Evolutionary conservation across 495 filamentous ascomycete species (phyloP).

Genomic region (Monascus purpureus): DNA sequence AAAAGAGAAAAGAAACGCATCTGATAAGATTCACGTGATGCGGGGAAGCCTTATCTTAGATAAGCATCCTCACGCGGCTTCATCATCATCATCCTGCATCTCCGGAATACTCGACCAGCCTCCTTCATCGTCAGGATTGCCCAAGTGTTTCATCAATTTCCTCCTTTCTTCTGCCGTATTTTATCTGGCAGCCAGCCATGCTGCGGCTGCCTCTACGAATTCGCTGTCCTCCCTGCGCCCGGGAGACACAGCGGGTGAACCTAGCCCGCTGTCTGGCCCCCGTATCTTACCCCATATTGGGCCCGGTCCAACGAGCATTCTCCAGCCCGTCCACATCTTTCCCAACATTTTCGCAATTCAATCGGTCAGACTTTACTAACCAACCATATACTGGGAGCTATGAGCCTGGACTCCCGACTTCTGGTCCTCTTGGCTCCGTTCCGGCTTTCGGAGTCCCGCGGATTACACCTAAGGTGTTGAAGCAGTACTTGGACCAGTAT

Average conservation of each 20-base stretch:
- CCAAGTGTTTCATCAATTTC: background rate
- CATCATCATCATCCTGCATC: conserved; percentile 1
- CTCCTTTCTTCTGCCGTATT: background rate
- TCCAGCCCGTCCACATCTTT: conserved; percentile 20
- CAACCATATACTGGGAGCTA: conserved; percentile 63
- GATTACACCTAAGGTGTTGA: conserved; percentile 70
- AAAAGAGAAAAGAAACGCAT: too few relatives aligned
- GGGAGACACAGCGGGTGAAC: conserved; percentile 4
- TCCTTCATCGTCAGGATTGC: too few relatives aligned
- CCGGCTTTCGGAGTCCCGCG: conserved; percentile 50
- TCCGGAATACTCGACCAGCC: conserved; percentile 2
- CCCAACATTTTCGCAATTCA: conserved; percentile 37
- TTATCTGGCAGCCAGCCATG: conserved; percentile 8
- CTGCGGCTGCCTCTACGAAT: conserved; percentile 11
- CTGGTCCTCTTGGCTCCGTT: conserved; percentile 41
- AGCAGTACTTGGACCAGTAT: conserved; percentile 86
- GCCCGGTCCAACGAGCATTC: conserved; percentile 14
- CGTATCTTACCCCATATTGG: too few relatives aligned
- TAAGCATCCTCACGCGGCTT: too few relatives aligned
- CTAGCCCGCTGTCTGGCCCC: conserved; percentile 11
- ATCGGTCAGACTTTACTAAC: conserved; percentile 47
- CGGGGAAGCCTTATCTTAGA: conserved; percentile 15
- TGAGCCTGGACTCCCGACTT: conserved; percentile 51
- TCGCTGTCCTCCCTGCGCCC: conserved; percentile 2
- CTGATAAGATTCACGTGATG: conserved; percentile 12